Conservation (phyloP, 306 rosid genomes). For the Pterocarpus santalinus region DNA sequence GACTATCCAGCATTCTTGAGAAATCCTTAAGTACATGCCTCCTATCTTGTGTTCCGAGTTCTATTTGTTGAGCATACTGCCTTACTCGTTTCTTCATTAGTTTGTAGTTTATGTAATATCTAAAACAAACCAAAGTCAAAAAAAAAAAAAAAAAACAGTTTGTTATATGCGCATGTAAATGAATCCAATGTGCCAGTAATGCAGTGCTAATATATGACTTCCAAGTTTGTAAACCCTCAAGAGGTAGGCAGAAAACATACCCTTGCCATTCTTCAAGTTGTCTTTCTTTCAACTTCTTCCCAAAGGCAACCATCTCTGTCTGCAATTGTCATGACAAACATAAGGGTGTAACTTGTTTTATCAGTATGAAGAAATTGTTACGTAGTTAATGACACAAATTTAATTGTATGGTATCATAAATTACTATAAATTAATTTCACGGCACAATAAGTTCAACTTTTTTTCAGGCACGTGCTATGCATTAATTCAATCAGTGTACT, state of each 20-base stretch:
- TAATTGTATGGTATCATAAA: too few relatives aligned
- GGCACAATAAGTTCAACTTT: background rate
- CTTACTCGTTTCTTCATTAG: constrained; percentile 86
- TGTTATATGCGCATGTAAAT: constrained; percentile 14
- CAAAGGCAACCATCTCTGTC: constrained; percentile 86
- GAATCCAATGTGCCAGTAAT: background rate
- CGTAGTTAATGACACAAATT: too few relatives aligned
- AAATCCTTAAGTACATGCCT: constrained; percentile 87
- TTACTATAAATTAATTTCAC: too few relatives aligned
- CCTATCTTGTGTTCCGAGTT: constrained; percentile 78
- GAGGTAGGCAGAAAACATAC: constrained; percentile 51
- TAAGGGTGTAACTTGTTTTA: constrained; percentile 16
- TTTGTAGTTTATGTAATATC: constrained; percentile 89
- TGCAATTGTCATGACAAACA: constrained; percentile 44
- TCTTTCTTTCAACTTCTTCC: constrained; percentile 89
- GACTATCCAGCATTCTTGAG: constrained; percentile 88
- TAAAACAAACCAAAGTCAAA: constrained; percentile 43
- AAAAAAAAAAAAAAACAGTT: background rate
- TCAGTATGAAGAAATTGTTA: background rate
- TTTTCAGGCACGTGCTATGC: background rate
- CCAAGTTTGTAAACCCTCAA: constrained; percentile 4
- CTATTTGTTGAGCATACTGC: constrained; percentile 80
- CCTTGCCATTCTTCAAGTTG: constrained; percentile 86
- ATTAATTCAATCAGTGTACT: too few relatives aligned
- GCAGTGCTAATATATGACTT: background rate